phyloP scores from a whole-genome alignment of 2,329 filamentous ascomycete species.

The Claviceps sp. region DNA sequence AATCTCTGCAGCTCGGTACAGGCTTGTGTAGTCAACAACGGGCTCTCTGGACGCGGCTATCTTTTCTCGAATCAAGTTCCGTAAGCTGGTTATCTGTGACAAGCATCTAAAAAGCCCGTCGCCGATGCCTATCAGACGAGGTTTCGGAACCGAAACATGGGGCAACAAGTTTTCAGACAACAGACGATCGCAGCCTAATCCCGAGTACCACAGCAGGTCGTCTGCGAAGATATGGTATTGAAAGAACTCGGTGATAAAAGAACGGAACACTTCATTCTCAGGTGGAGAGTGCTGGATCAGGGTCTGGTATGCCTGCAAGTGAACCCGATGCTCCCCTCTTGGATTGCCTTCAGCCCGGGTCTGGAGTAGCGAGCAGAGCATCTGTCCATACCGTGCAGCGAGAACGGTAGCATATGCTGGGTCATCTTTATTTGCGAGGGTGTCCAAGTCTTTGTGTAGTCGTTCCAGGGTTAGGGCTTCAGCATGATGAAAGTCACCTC shows the following conservation, averaged over 20 bases:
- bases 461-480: constrained; percentile 42
- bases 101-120: constrained; percentile 73
- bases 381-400: constrained; percentile 47
- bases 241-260: constrained; percentile 63
- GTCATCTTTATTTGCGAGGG: constrained; percentile 27
- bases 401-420: constrained; percentile 32
- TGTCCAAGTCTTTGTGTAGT: constrained; percentile 33
- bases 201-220: constrained; percentile 41
- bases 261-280: constrained; percentile 49
- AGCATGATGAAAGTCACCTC: constrained; percentile 42
- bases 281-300: constrained; percentile 52
- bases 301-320: constrained; percentile 62
- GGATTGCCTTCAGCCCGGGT: constrained; percentile 42
- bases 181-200: constrained; percentile 22
- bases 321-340: constrained; percentile 61
- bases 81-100: constrained; percentile 63
- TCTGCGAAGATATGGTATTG: constrained; percentile 67
- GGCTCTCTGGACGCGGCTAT: constrained; percentile 50
- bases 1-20: constrained; percentile 63
- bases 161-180: constrained; percentile 32
- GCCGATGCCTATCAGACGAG: constrained; percentile 62
- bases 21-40: constrained; percentile 56
- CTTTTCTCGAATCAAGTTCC: constrained; percentile 59
- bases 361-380: constrained; percentile 47
- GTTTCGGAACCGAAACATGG: constrained; percentile 27